Percentiles rank a stretch among this genome's conserved stretches.
These are phyloP conservation scores for Prunus mira DNA, from an alignment of 306 rosid species.

Conservation along the genomic window DNA sequence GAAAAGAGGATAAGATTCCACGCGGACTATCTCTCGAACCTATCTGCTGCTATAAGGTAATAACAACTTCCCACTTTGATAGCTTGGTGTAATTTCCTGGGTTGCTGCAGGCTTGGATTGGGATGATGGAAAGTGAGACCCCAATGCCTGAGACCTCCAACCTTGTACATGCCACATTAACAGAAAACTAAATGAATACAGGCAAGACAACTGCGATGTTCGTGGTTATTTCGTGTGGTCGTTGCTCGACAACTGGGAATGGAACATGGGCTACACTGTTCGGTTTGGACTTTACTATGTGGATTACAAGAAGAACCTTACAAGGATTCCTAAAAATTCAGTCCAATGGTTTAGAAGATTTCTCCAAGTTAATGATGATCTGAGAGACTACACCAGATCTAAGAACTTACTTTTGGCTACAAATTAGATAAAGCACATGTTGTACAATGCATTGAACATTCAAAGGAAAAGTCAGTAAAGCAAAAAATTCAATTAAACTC, in stretches of 20 bases:
- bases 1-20: slow-evolving; percentile 79
- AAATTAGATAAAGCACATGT: background rate
- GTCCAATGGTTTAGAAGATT: slow-evolving; percentile 69
- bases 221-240: slow-evolving; percentile 93
- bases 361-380: slow-evolving; percentile 41
- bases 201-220: slow-evolving; percentile 75
- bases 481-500: background rate
- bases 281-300: slow-evolving; percentile 88
- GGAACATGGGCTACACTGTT: slow-evolving; percentile 87
- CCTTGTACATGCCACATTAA: background rate
- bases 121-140: background rate
- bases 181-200: slow-evolving; percentile 29
- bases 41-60: slow-evolving; percentile 86
- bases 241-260: slow-evolving; percentile 94
- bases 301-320: slow-evolving; percentile 79
- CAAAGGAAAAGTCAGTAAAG: slow-evolving; percentile 5
- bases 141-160: background rate
- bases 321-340: slow-evolving; percentile 81
- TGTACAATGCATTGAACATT: slow-evolving; percentile 22
- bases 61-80: background rate
- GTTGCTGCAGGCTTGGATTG: background rate
- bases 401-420: slow-evolving; percentile 16
- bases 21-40: slow-evolving; percentile 81
- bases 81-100: background rate
- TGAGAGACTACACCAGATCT: slow-evolving; percentile 19